These are phyloP conservation scores for Pichia sp. DNA, from an alignment of 1,139 yeast species.

Conservation along the genomic window DNA sequence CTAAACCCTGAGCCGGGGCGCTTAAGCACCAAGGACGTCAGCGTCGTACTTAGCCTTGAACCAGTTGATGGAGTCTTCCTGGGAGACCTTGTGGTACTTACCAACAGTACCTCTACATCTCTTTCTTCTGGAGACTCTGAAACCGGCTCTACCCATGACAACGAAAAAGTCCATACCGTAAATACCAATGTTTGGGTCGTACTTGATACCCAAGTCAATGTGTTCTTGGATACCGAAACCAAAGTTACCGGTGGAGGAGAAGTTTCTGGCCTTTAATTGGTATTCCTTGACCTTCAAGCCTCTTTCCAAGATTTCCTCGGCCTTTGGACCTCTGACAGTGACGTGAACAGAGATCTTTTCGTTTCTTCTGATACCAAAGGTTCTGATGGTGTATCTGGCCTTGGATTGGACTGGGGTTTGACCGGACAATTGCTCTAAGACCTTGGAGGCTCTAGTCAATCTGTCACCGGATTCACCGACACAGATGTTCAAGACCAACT, in stretches of 20 bases:
- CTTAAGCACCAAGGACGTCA: conserved; percentile 83
- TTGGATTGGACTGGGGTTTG: conserved; percentile 99
- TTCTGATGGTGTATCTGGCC: conserved; percentile 99
- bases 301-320: conserved; percentile 99
- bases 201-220: conserved; percentile 99
- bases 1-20: conserved; percentile 9
- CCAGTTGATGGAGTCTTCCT: conserved; percentile 96
- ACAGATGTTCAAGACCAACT: conserved; percentile 98
- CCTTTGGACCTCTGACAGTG: conserved; percentile 99
- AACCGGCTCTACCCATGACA: conserved; percentile 99
- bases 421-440: conserved; percentile 99
- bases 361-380: conserved; percentile 99
- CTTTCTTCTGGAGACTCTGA: conserved; percentile 99
- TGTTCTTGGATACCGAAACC: conserved; percentile 99
- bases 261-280: conserved; percentile 91
- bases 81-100: conserved; percentile 85
- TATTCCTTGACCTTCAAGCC: conserved; percentile 99
- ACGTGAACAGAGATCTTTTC: conserved; percentile 99
- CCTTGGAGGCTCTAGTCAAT: conserved; percentile 99
- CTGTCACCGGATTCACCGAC: conserved; percentile 99
- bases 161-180: conserved; percentile 99
- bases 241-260: conserved; percentile 98
- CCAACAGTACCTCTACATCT: conserved; percentile 88
- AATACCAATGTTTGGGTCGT: conserved; percentile 99
- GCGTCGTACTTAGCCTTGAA: conserved; percentile 99